Evolutionary conservation across 2,329 filamentous ascomycete genomes (phyloP).

Genomic region (Claviceps spartinae): DNA sequence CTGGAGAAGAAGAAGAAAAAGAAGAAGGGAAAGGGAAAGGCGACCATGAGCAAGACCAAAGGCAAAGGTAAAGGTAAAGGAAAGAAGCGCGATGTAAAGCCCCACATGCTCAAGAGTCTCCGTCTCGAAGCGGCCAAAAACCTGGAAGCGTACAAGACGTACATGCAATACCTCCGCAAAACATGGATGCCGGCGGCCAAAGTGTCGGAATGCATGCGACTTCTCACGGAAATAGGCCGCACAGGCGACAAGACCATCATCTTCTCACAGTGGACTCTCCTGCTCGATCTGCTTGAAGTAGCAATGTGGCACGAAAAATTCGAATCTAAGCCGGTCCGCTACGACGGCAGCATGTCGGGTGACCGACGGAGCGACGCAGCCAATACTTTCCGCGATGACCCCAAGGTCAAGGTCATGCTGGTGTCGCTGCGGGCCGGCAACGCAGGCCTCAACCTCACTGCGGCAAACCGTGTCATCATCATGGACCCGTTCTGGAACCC

Average conservation of each 20-base stretch:
- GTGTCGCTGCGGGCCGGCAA: slow-evolving; percentile 73
- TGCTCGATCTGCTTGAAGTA: slow-evolving; percentile 59
- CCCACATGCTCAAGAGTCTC: slow-evolving; percentile 46
- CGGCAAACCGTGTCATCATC: slow-evolving; percentile 75
- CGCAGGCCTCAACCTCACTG: slow-evolving; percentile 72
- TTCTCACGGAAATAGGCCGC: slow-evolving; percentile 54
- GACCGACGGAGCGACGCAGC: slow-evolving; percentile 56
- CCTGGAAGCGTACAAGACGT: slow-evolving; percentile 50
- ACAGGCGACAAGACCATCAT: slow-evolving; percentile 56
- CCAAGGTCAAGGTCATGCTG: slow-evolving; percentile 59
- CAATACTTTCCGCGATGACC: slow-evolving; percentile 48
- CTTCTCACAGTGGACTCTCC: slow-evolving; percentile 68
- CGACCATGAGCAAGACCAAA: slow-evolving; percentile 8
- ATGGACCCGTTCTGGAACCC: slow-evolving; percentile 94
- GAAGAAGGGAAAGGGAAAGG: slow-evolving; percentile 1
- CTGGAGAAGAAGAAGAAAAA: neutral
- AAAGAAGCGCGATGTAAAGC: slow-evolving; percentile 30
- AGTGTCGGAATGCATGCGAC: slow-evolving; percentile 62
- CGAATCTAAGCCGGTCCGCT: slow-evolving; percentile 49
- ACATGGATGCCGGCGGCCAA: slow-evolving; percentile 69
- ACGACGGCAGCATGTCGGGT: slow-evolving; percentile 71
- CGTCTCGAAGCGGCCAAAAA: slow-evolving; percentile 55
- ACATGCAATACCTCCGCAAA: slow-evolving; percentile 53
- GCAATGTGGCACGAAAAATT: slow-evolving; percentile 52
- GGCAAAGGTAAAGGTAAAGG: slow-evolving; percentile 24